Base-by-base conservation (phyloP, 2,329 filamentous ascomycete species). In the Lasiodiplodia gonubiensis region DNA sequence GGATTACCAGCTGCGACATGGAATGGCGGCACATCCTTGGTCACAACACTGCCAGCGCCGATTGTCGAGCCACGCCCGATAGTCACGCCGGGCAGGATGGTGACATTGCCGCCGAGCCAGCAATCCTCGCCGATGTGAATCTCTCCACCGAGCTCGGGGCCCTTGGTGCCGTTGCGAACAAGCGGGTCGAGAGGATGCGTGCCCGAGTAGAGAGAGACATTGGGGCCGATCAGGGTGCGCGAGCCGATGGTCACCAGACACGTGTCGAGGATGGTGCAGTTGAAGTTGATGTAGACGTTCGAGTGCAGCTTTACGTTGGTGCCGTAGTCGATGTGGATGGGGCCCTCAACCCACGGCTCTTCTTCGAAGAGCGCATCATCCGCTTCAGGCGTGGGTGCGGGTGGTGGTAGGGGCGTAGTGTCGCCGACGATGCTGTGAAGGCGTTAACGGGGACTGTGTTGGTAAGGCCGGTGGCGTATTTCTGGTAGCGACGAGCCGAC, bases 21-120 rank as follows among this genome's bases (percentile, higher is more conserved):
- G 70, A 87, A 89, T 8, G 86, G 84, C 4, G 87, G 84, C n/a
- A 92, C 86, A 76, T 90, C 83, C 80, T 90, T 95, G 2, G 92
- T 95, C 27, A 97, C 92, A 4, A 96, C 91, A 75, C 90, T 92
- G 1, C 90, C 92, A 1, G 93, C 93, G 0, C 92, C 93, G 69
- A 97, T 85, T 0, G 89, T 91, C 4, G 82, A 84, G 0, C 93
- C 92, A 66, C 85, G 84, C 0, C 93, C 93, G 70, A 97, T 90
- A 0, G 86, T 94, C 27, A 97, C 88, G 0, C 93, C 93, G 0
- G 92, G 88, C 52, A 94, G 80, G 21, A 97, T 86, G 1, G 79
- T 77, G 2, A 78, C 81, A 69, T 82, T 80, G 0, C 82, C 83
- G 0, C 83, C 82, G 68, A 86, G 81, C 83, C 83, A 78, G 67